phyloP scores from a whole-genome alignment of 2,329 filamentous ascomycete genomes.

The Aspergillus luchuensis region DNA sequence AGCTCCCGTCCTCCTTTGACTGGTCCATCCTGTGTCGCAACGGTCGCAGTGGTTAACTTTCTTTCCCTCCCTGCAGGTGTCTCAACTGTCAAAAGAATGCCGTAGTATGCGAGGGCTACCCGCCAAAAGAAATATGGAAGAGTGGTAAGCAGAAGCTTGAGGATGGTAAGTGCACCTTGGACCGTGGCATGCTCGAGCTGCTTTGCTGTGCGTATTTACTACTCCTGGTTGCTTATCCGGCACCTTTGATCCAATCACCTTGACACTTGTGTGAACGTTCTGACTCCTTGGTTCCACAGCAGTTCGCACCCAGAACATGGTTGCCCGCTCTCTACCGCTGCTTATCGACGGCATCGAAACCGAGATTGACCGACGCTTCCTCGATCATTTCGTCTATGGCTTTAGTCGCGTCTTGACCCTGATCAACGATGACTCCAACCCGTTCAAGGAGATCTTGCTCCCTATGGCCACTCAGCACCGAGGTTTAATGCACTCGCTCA shows the following conservation, averaged over 20 bases:
- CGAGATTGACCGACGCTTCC: conserved; percentile 74
- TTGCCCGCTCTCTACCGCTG: conserved; percentile 51
- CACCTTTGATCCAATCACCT: neutral
- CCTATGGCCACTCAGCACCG: conserved; percentile 78
- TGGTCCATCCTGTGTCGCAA: conserved; percentile 21
- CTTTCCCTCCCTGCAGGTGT: conserved; percentile 23
- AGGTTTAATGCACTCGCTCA: conserved; percentile 86
- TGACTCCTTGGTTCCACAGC: conserved; percentile 22
- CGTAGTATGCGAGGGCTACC: conserved; percentile 87
- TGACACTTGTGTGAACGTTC: conserved; percentile 3
- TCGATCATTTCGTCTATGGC: conserved; percentile 78
- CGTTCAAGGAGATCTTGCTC: conserved; percentile 80
- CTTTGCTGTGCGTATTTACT: neutral
- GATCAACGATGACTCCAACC: conserved; percentile 77
- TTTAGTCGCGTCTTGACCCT: conserved; percentile 81
- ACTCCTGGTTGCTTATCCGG: neutral
- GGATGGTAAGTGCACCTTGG: conserved; percentile 52
- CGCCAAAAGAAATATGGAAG: conserved; percentile 82
- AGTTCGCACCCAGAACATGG: conserved; percentile 35
- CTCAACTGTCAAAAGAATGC: conserved; percentile 93
- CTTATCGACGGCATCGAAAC: conserved; percentile 83
- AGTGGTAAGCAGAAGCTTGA: conserved; percentile 76
- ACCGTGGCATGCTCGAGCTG: neutral
- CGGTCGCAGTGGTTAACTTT: conserved; percentile 13
- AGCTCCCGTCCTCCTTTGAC: conserved; percentile 35